phyloP scores from a whole-genome alignment of 2,329 filamentous ascomycete species.

The Tolypocladium amazonense region DNA sequence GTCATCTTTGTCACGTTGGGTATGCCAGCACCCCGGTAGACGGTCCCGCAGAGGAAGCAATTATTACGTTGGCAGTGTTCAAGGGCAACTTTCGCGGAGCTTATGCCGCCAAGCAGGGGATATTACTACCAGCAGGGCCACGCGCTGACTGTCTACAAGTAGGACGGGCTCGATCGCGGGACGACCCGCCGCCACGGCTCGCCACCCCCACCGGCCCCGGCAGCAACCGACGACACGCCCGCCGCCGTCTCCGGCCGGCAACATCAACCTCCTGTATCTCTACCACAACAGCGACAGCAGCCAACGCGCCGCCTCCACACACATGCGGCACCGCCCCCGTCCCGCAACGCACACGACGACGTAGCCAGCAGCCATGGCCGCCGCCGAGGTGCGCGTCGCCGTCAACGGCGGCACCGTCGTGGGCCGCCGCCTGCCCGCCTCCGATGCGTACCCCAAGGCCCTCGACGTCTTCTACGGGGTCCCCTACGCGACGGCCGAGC shows the following conservation, averaged over 20 bases:
- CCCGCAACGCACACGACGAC: too few species aligned
- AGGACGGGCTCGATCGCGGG: not conserved
- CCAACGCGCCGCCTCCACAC: too few species aligned
- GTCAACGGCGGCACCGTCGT: constrained; percentile 12
- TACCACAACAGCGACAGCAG: not conserved
- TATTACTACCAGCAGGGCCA: not conserved
- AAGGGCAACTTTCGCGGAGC: too few species aligned
- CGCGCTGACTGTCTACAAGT: not conserved
- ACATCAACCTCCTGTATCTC: too few species aligned
- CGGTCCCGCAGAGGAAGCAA: too few species aligned
- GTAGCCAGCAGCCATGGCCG: not conserved
- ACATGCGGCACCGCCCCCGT: too few species aligned
- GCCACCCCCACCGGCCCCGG: not conserved
- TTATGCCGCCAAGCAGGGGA: too few species aligned
- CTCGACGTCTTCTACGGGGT: constrained; percentile 39
- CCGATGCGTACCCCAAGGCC: constrained; percentile 22
- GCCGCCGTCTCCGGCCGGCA: not conserved
- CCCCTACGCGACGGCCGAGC: constrained; percentile 36
- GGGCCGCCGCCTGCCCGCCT: constrained; percentile 11
- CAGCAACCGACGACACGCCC: not conserved
- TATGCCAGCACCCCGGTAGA: too few species aligned
- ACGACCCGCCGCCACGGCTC: not conserved
- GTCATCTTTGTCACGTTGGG: too few species aligned
- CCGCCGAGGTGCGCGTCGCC: constrained; percentile 3
- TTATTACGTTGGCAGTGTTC: too few species aligned